Conservation (phyloP, 2,329 filamentous ascomycete species). For the Calonectria pauciramosa region DNA sequence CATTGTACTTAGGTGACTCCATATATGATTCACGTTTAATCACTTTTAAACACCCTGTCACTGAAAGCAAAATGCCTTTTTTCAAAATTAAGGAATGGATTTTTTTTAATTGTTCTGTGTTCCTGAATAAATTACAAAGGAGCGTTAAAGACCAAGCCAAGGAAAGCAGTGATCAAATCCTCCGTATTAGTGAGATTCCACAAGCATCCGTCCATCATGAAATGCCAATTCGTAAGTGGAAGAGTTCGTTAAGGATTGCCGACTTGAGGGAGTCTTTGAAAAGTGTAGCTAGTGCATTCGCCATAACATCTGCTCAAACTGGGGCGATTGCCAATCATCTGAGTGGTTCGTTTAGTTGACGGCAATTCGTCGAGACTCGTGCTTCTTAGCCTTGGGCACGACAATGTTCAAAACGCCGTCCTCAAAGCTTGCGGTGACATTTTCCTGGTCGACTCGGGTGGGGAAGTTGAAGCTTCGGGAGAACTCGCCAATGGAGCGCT, state of each 20-base stretch:
- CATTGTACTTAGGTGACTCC: neutral
- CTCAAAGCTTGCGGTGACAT: slow-evolving; percentile 72
- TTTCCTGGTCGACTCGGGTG: slow-evolving; percentile 71
- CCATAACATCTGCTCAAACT: neutral
- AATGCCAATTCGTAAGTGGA: slow-evolving; percentile 17
- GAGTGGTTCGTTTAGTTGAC: slow-evolving; percentile 58
- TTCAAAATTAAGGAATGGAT: neutral
- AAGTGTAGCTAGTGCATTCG: neutral
- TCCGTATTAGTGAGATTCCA: slow-evolving; percentile 23
- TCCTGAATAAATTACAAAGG: slow-evolving; percentile 38
- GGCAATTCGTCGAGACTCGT: slow-evolving; percentile 67
- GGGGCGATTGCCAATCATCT: neutral
- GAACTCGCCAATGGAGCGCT: slow-evolving; percentile 77
- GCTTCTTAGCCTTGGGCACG: slow-evolving; percentile 77
- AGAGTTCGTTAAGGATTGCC: slow-evolving; percentile 10
- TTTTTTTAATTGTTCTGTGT: slow-evolving; percentile 27
- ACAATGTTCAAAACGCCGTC: slow-evolving; percentile 75
- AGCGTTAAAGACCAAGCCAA: slow-evolving; percentile 31
- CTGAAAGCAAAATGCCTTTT: neutral
- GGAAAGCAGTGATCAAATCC: slow-evolving; percentile 15
- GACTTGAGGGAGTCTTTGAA: neutral
- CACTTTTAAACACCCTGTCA: neutral
- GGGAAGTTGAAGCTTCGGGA: slow-evolving; percentile 78
- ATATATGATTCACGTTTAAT: neutral
- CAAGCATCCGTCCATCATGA: slow-evolving; percentile 41